A percentile compares a stretch with the other conserved stretches of the same genome.
Evolutionary conservation across 352 stramenopile species (phyloP).

Genomic region (Globisporangium spinosum): DNA sequence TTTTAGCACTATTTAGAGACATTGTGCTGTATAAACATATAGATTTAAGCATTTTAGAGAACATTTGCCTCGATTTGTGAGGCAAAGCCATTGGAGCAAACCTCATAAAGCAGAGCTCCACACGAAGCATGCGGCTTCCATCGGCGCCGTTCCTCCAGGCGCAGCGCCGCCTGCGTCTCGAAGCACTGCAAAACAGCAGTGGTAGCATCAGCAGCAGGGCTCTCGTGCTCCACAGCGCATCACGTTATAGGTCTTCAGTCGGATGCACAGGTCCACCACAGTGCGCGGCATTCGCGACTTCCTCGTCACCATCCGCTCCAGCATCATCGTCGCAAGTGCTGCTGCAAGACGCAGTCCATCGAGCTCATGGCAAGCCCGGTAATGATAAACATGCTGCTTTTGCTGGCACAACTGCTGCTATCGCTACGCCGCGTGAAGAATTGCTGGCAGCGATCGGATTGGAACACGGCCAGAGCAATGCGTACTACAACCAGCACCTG

Average conservation of each 20-base stretch:
- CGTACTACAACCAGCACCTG: slow-evolving; percentile 48
- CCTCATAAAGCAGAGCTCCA: not conserved
- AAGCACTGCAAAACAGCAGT: not conserved
- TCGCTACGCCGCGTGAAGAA: not conserved
- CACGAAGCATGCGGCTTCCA: slow-evolving; percentile 9
- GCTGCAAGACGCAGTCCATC: slow-evolving; percentile 5
- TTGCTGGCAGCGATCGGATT: slow-evolving; percentile 13
- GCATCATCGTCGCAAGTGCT: not conserved
- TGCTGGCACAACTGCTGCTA: not conserved
- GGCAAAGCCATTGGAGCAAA: slow-evolving; percentile 1
- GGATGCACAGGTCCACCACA: not conserved
- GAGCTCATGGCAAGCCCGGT: not conserved
- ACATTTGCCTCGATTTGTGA: not conserved
- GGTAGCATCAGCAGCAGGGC: too few relatives aligned
- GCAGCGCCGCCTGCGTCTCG: not conserved
- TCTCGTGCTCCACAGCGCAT: not conserved
- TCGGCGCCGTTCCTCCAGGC: not conserved
- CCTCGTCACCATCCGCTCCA: not conserved
- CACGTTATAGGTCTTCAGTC: not conserved
- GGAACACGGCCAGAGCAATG: slow-evolving; percentile 22
- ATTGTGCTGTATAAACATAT: not conserved
- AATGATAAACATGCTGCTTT: not conserved
- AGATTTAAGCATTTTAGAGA: not conserved
- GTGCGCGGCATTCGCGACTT: slow-evolving; percentile 6
- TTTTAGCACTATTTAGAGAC: too few relatives aligned